These are phyloP conservation scores for Berberis vulgaris DNA, from an alignment of 164 flowering plant genomes.

Conservation along the genomic window DNA sequence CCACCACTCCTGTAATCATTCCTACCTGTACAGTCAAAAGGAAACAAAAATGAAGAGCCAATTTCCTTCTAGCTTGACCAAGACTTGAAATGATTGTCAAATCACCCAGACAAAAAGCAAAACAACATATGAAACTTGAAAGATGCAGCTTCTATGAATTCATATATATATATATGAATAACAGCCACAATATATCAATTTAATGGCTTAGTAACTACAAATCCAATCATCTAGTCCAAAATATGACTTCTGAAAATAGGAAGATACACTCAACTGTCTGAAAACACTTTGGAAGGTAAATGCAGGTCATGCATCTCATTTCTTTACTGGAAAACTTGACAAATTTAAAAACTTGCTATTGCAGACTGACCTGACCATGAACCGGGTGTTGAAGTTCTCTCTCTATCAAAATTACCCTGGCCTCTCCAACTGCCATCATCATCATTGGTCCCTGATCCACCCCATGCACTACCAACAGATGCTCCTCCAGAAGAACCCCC, in stretches of 20 bases:
- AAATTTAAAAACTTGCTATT: no score
- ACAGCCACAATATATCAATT: not conserved
- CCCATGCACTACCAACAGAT: slow-evolving; percentile 41
- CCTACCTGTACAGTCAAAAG: slow-evolving; percentile 34
- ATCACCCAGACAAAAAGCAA: no score
- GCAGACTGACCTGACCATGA: slow-evolving; percentile 55
- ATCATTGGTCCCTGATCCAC: slow-evolving; percentile 32
- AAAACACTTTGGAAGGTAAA: not conserved
- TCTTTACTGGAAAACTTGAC: no score
- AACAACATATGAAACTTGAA: no score
- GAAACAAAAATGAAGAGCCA: not conserved
- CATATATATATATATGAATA: no score
- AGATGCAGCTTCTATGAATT: no score
- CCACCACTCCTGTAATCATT: slow-evolving; percentile 37
- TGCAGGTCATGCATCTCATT: not conserved
- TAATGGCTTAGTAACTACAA: no score
- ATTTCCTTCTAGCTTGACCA: not conserved
- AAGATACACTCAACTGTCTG: no score
- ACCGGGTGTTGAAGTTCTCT: slow-evolving; percentile 49
- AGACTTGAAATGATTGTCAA: not conserved
- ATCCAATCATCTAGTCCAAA: no score
- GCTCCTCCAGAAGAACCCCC: slow-evolving; percentile 50
- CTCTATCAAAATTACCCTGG: slow-evolving; percentile 45
- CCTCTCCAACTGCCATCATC: slow-evolving; percentile 59
- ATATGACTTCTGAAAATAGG: no score